A percentile compares a stretch with the other conserved stretches of the same genome.
Conservation (phyloP, 2,329 filamentous ascomycete genomes). For the Pseudogymnoascus sp. region DNA sequence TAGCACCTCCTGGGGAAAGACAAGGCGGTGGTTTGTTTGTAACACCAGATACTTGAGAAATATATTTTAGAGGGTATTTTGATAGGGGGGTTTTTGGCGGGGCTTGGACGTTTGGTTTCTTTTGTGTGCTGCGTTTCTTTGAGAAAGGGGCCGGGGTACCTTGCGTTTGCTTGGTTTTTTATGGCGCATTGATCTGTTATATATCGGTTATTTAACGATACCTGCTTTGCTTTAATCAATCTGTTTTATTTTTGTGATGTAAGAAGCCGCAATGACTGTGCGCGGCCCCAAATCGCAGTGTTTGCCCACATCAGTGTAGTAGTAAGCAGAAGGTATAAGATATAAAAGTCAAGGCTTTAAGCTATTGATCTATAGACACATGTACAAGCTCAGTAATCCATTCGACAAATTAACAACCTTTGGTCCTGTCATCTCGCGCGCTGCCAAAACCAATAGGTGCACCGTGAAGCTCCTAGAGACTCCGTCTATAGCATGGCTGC, state of each 20-base stretch:
- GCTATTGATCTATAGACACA: no score
- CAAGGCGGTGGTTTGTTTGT: background rate
- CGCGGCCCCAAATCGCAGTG: constrained; percentile 17
- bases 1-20: background rate
- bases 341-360: no score
- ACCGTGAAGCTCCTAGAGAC: no score
- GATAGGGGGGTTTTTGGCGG: background rate
- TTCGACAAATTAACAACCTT: no score
- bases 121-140: background rate
- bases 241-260: background rate
- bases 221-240: background rate
- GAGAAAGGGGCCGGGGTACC: background rate
- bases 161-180: background rate
- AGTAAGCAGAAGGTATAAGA: no score
- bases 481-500: no score
- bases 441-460: no score
- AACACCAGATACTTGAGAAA: background rate
- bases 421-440: no score
- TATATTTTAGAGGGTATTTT: background rate
- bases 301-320: constrained; percentile 1
- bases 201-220: background rate
- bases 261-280: no score
- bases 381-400: no score
- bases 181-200: background rate
- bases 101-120: background rate